Conservation (phyloP, 106 monocot genomes). For the Dendrobium huoshanense region DNA sequence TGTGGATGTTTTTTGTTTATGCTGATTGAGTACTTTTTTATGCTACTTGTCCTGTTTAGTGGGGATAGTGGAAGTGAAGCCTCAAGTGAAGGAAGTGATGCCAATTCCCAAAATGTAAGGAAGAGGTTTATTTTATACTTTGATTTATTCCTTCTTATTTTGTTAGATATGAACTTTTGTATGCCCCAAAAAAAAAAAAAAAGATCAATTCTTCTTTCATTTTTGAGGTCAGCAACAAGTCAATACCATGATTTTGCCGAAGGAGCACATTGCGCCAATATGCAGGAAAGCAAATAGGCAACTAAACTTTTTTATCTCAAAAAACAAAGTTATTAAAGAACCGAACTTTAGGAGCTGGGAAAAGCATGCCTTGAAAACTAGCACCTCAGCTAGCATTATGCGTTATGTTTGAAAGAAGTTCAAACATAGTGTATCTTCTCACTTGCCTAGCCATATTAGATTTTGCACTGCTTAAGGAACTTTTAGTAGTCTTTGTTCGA, state of each 20-base stretch:
- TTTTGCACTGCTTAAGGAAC: neutral
- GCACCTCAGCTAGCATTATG: neutral
- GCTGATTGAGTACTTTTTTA: neutral
- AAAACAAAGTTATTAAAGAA: neutral
- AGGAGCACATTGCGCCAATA: neutral
- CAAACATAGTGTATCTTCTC: no score
- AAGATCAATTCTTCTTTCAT: neutral
- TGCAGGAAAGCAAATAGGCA: neutral
- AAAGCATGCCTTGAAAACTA: neutral
- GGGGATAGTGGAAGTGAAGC: conserved; percentile 90
- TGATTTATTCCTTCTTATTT: conserved; percentile 6
- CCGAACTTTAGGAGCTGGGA: no score
- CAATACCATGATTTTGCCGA: neutral
- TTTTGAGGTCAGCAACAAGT: neutral
- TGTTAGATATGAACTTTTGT: neutral
- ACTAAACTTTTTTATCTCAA: neutral
- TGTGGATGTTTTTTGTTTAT: neutral
- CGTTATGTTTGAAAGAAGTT: no score
- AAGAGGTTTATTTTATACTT: neutral
- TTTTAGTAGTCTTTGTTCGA: neutral
- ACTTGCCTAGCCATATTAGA: no score
- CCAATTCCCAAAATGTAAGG: conserved; percentile 89
- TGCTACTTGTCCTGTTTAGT: conserved; percentile 27
- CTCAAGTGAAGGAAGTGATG: conserved; percentile 95
- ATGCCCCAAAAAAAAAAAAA: no score